phyloP scores from a whole-genome alignment of 106 monocot genomes.

The Gastrodia elata region DNA sequence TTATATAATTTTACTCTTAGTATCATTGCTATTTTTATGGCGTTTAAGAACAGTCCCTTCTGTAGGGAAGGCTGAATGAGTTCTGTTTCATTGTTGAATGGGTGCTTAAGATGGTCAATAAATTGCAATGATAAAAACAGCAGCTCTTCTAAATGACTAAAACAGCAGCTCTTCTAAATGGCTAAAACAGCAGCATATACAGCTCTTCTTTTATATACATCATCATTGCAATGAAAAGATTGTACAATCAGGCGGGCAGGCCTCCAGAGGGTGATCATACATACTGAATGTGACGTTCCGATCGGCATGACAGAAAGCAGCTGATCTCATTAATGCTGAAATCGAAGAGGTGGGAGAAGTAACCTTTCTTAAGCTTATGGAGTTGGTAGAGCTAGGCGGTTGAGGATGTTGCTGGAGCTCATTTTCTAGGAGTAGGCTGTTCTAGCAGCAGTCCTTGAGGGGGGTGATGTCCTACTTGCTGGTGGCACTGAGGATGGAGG shows the following conservation, averaged over 20 bases:
- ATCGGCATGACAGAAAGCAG: constrained; percentile 55
- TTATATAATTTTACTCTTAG: too few relatives aligned
- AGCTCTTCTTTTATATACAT: too few relatives aligned
- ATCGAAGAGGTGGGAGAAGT: constrained; percentile 65
- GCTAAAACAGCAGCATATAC: too few relatives aligned
- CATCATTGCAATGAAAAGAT: too few relatives aligned
- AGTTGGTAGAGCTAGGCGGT: constrained; percentile 89
- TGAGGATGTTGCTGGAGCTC: constrained; percentile 56
- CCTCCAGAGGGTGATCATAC: constrained; percentile 74
- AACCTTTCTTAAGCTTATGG: constrained; percentile 61
- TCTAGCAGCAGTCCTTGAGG: constrained; percentile 81
- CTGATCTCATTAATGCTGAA: constrained; percentile 74
- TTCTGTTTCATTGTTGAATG: too few relatives aligned
- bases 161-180: too few relatives aligned
- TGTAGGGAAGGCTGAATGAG: too few relatives aligned
- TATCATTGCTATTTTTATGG: too few relatives aligned
- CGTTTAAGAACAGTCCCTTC: too few relatives aligned
- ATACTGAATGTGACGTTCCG: constrained; percentile 74
- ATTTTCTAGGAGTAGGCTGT: constrained; percentile 79
- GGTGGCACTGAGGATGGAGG: constrained; percentile 53
- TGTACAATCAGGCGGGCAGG: constrained; percentile 41
- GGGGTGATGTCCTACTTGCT: constrained; percentile 69
- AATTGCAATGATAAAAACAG: too few relatives aligned
- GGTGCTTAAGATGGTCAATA: too few relatives aligned
- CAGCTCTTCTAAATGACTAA: too few relatives aligned